Conservation (phyloP, 495 filamentous ascomycete genomes). For the Aspergillus nanangensis region DNA sequence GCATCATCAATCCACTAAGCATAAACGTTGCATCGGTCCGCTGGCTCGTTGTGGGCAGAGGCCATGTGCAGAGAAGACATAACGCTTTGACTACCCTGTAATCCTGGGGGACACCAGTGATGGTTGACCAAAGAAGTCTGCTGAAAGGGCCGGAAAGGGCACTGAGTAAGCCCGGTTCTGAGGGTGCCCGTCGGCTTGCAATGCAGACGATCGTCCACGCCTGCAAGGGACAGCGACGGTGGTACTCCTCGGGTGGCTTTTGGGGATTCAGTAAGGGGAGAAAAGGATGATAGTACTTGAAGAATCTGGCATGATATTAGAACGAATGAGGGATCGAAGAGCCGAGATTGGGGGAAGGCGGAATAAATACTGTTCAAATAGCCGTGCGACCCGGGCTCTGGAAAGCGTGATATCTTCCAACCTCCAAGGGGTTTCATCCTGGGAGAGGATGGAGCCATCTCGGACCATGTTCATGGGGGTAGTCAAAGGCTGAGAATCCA, state of each 20-base stretch:
- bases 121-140: constrained; percentile 72
- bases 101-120: constrained; percentile 76
- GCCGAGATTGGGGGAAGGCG: neutral
- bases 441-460: constrained; percentile 37
- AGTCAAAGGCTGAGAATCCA: constrained; percentile 32
- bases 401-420: constrained; percentile 42
- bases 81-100: constrained; percentile 88
- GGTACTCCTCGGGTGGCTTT: constrained; percentile 71
- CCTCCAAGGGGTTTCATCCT: constrained; percentile 36
- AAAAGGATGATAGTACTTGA: constrained; percentile 78
- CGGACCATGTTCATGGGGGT: constrained; percentile 36
- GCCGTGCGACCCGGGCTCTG: constrained; percentile 29
- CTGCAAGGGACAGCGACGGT: constrained; percentile 67
- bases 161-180: constrained; percentile 64
- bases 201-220: constrained; percentile 86
- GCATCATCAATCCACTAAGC: constrained; percentile 88
- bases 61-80: constrained; percentile 89
- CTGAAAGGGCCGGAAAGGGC: constrained; percentile 69
- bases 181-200: constrained; percentile 68
- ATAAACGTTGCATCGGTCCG: constrained; percentile 87
- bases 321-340: neutral
- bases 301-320: constrained; percentile 49
- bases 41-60: constrained; percentile 80
- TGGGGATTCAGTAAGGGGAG: constrained; percentile 72
- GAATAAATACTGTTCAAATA: constrained; percentile 42